Base-by-base conservation (phyloP, 2,329 filamentous ascomycete species). In the Botrytis paeoniae region DNA sequence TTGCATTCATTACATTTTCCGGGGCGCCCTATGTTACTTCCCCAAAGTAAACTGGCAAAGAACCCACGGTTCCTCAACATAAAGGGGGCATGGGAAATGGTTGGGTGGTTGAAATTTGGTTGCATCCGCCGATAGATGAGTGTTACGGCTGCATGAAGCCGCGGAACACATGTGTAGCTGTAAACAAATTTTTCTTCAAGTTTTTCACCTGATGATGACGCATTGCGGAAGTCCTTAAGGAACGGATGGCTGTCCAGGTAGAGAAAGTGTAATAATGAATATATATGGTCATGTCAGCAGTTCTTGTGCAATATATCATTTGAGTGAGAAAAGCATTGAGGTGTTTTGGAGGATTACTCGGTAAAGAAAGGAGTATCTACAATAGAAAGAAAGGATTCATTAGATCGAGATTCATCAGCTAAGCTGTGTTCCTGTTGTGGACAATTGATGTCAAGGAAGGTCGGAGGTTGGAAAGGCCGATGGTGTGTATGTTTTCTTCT, bases 91-190 rank as follows among this genome's bases (percentile, higher is more conserved):
- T 69, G 65, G 57, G 54, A 45, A 73, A 41, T 70, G 39, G 59
- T 62, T 70, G 59, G 61, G 43, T 48, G 51, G 57, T 51, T 51
- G 25, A 72, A 71, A 71, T 65, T 45, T 43, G 61, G 68, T 71
- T 73, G 69, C 69, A 65, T 73, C 59, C 68, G 68, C 72, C 60
- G 59, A 73, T 71, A 71, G 60, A 73, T 71, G 48, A 68, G 60
- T 66, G 69, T 60, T 45, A 71, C 69, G 51, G 32, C 60, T 65
- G 61, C 61, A 71, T 43, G 37, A 60, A 66, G 32, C 68, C 69
- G 70, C 32, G 63, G 63, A 57, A 61, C 68, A 72, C 70, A 69
- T 72, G 70, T 72, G 70, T 72, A 72, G 63, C 70, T 72, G 12
- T 22, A 25, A 43, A 61, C 37, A 57, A 51, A 61, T 29, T 72